These are phyloP conservation scores for Fusarium sp. DNA, from an alignment of 2,329 filamentous ascomycete genomes.

Conservation along the genomic window DNA sequence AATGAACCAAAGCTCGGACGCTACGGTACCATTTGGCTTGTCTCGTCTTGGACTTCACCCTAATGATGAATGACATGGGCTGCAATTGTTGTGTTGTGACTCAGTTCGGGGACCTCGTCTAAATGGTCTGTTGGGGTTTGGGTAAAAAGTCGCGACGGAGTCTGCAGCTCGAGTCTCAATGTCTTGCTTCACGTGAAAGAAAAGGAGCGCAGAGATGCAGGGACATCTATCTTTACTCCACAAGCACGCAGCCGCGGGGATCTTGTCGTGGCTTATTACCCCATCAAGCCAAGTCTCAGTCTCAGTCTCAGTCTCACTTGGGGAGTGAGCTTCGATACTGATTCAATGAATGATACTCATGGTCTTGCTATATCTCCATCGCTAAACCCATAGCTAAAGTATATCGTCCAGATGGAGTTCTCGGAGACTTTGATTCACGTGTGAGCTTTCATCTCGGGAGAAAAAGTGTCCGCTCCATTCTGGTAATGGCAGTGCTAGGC, in stretches of 20 bases:
- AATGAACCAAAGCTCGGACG: constrained; percentile 6
- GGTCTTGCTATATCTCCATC: background rate
- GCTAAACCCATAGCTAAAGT: background rate
- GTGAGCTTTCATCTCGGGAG: background rate
- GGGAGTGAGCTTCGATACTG: background rate
- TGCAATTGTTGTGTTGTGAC: background rate
- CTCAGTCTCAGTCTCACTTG: background rate
- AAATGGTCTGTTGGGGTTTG: background rate
- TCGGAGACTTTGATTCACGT: constrained; percentile 4
- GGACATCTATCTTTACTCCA: constrained; percentile 12
- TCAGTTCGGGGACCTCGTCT: background rate
- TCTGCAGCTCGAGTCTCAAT: background rate
- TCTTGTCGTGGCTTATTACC: constrained; percentile 12
- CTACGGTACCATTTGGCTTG: background rate
- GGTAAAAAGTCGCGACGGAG: background rate
- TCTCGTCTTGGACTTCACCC: background rate
- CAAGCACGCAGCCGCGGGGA: constrained; percentile 7
- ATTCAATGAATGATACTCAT: background rate
- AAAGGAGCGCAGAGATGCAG: constrained; percentile 13
- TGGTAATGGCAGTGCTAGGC: constrained; percentile 20
- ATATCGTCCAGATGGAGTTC: background rate
- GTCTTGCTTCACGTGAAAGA: constrained; percentile 26
- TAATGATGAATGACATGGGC: background rate
- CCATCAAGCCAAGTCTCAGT: background rate
- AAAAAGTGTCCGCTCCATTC: constrained; percentile 24